Evolutionary conservation across 1,284 basidiomycete species (phyloP).

Genomic region (Ustilago loliicola): DNA sequence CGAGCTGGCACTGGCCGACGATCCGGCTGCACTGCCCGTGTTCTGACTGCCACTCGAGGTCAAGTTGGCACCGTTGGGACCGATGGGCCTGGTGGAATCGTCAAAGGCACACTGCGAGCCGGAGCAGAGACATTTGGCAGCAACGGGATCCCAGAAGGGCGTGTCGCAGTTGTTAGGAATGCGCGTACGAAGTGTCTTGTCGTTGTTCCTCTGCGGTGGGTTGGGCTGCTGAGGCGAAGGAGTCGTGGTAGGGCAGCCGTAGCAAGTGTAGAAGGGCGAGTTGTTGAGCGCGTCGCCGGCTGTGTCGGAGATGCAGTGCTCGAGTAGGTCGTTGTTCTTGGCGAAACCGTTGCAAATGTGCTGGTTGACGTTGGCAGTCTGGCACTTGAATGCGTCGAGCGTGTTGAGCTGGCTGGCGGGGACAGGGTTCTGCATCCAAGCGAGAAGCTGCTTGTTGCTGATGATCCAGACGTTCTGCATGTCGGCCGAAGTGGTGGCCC

Average conservation of each 20-base stretch:
- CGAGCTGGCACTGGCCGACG: constrained; percentile 32
- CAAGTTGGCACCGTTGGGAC: constrained; percentile 57
- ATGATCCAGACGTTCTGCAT: constrained; percentile 81
- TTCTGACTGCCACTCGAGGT: constrained; percentile 40
- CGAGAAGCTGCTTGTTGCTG: constrained; percentile 79
- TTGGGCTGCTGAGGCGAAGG: constrained; percentile 63
- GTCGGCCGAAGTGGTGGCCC: constrained; percentile 73
- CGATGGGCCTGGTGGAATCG: constrained; percentile 61
- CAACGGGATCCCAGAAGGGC: constrained; percentile 65
- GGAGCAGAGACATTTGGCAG: constrained; percentile 59
- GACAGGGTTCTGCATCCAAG: constrained; percentile 81
- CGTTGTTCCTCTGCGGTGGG: constrained; percentile 65
- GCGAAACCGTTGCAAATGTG: constrained; percentile 65
- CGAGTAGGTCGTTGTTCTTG: constrained; percentile 54
- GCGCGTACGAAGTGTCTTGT: constrained; percentile 55
- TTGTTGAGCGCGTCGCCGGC: constrained; percentile 63
- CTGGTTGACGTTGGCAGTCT: constrained; percentile 50
- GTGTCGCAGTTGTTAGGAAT: constrained; percentile 62
- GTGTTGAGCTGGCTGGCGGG: constrained; percentile 66
- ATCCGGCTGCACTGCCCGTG: constrained; percentile 20
- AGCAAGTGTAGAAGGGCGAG: constrained; percentile 66
- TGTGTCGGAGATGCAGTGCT: constrained; percentile 64
- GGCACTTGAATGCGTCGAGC: constrained; percentile 64
- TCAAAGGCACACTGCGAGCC: constrained; percentile 52
- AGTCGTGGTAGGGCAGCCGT: constrained; percentile 61